Evolutionary conservation across 805 yeast genomes (phyloP), one percentile per base, ranked within the genome.

Genomic region (Ogataea siamensis): DNA sequence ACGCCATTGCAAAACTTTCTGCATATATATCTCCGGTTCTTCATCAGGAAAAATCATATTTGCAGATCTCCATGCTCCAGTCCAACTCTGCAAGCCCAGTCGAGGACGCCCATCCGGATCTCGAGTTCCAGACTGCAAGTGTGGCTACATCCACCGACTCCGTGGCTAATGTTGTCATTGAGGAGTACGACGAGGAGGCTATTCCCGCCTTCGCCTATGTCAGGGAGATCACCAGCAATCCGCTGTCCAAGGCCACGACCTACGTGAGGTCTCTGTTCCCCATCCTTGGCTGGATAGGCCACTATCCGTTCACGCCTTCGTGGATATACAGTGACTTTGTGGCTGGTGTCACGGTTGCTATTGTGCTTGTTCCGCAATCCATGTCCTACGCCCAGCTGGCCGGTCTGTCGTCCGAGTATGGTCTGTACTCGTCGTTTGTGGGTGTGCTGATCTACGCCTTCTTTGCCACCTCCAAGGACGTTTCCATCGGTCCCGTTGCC

Each of bases 341-440:
- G 39, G 96, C 97, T 2, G 97, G 97, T 58, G 72, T 89, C 43
- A 87, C 97, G 1, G 95, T 89, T 14, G 97, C 97, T 30, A 79
- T 85, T 45, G 96, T 89, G 13, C 72, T 88, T 49, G 96, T 89
- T 20, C 97, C 97, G 3, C 97, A 89, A 63, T 80, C 93, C 3
- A 89, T 89, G 97, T 88, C 96, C 0, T 89, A 89, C 58, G 97
- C 97, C 7, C 79, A 76, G 55, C 66, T 89, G 45, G 97, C 97
- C 5, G 80, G 84, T 5, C 71, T 89, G 44, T 70, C 79, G 5
- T 78, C 95, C 5, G 83, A 88, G 60, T 89, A 80, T 53, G 97
- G 97, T 34, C 73, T 89, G 32, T 89, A 89, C 63, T 86, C 96
- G 10, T 85, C 95, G 0, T 89, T 89, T 55, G 81, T 89, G 32